Base-by-base conservation (phyloP, 768 basidiomycete genomes). In the Podaxis rugospora region DNA sequence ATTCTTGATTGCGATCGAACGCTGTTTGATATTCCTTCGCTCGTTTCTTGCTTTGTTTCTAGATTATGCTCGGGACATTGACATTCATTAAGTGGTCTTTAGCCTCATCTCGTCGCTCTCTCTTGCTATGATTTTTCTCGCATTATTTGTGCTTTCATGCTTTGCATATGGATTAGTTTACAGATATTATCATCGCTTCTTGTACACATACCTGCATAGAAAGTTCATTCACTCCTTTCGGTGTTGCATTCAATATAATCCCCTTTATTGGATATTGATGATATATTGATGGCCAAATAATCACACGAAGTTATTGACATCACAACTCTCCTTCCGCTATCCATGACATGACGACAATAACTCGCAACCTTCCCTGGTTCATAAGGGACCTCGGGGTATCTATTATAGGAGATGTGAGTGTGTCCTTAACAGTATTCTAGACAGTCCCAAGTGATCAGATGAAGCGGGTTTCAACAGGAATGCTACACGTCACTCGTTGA, bases 401-500 rank as follows among this genome's bases (percentile, higher is more conserved):
- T 2, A 83, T 97, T 28, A 81, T 98, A 35, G 94, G 95, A 61
- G 71, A 92, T 78, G 93, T 89, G 66, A 57, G 78, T 69, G 7
- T 16, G 1, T 10, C 28, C n/a, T 16, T 25, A 13, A 14, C 47
- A 1, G 28, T 37, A 14, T 35, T 51, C 40, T 23, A 0, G 4
- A 42, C 18, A 35, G 23, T 49, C 23, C 32, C 14, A 32, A 18
- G 25, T 18, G 23, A 46, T 37, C 59, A 25, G 36, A 21, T 55
- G 16, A 55, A 61, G 44, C 40, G 39, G 27, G 16, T 40, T 21
- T 42, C 14, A n/a, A 7, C 61, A 95, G 93, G 83, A 90, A 82
- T 98, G 95, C 73, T 98, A 96, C 77, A 80, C 82, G 52, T 89
- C 91, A 62, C 84, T 97, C 21, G 84, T 98, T 44, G 91, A 92